Evolutionary conservation across 2,329 filamentous ascomycete species (phyloP).

Genomic region (Coniochaeta pulveracea): DNA sequence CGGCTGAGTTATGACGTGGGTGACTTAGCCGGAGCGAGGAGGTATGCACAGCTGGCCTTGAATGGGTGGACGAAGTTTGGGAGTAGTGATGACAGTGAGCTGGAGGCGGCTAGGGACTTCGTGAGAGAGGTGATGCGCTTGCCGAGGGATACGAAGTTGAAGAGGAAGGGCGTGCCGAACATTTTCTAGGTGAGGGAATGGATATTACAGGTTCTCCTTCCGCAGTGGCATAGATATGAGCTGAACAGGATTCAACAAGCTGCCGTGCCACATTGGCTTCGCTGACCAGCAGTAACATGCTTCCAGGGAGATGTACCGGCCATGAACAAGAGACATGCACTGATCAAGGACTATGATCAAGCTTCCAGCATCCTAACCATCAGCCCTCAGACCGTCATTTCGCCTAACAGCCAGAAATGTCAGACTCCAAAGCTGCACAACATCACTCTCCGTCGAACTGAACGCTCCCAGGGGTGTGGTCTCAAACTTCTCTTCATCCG

Average conservation of each 20-base stretch:
- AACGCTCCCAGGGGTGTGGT: constrained; percentile 39
- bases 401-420: constrained; percentile 39
- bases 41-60: constrained; percentile 13
- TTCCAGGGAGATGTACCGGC: too few relatives aligned
- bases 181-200: neutral
- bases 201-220: too few relatives aligned
- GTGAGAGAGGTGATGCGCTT: constrained; percentile 4
- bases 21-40: constrained; percentile 11
- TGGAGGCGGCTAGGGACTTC: constrained; percentile 10
- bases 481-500: constrained; percentile 32
- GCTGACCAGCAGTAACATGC: too few relatives aligned
- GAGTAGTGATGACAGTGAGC: constrained; percentile 11
- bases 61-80: constrained; percentile 13
- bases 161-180: constrained; percentile 2
- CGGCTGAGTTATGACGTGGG: constrained; percentile 10
- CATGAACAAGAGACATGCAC: too few relatives aligned
- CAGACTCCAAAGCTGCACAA: constrained; percentile 46
- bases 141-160: neutral
- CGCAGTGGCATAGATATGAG: too few relatives aligned
- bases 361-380: too few relatives aligned
- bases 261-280: too few relatives aligned
- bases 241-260: too few relatives aligned
- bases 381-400: neutral
- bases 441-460: constrained; percentile 35
- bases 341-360: too few relatives aligned